A percentile compares a stretch with the other conserved stretches of the same genome.
These are phyloP conservation scores for Dalbergia cultrata DNA, from an alignment of 306 rosid species.

Conservation along the genomic window DNA sequence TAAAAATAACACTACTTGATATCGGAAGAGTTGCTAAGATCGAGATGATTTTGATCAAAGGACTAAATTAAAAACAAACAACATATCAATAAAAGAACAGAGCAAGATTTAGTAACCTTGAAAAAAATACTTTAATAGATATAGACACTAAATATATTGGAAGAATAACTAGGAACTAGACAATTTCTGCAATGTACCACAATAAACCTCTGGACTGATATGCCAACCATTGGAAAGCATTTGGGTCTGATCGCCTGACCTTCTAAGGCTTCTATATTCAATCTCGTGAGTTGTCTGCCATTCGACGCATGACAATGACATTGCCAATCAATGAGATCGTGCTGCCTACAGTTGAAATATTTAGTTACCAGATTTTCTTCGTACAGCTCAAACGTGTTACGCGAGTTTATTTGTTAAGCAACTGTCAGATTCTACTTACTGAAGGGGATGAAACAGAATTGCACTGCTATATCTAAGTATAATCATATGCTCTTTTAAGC, in stretches of 20 bases:
- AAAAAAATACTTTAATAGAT: too few species aligned
- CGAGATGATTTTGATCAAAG: too few species aligned
- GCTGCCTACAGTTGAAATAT: conserved; percentile 27
- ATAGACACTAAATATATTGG: background rate
- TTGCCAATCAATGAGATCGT: conserved; percentile 16
- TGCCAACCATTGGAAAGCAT: background rate
- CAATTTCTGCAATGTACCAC: background rate
- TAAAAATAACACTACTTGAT: too few species aligned
- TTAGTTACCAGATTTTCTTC: conserved; percentile 36
- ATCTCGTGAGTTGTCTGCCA: conserved; percentile 1
- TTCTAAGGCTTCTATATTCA: conserved; percentile 23
- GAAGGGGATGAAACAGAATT: background rate
- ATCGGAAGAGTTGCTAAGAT: too few species aligned
- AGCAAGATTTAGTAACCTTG: too few species aligned
- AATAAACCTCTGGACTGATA: background rate
- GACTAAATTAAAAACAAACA: too few species aligned
- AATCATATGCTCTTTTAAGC: background rate
- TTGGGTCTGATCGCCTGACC: background rate
- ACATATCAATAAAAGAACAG: too few species aligned
- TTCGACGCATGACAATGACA: conserved; percentile 25
- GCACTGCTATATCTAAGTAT: conserved; percentile 25
- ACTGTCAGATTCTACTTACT: conserved; percentile 15
- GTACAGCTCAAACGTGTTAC: conserved; percentile 22
- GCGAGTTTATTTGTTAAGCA: conserved; percentile 23
- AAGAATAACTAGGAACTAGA: background rate